Base-by-base conservation (phyloP, 345 rosid species). In the Populus simonii region DNA sequence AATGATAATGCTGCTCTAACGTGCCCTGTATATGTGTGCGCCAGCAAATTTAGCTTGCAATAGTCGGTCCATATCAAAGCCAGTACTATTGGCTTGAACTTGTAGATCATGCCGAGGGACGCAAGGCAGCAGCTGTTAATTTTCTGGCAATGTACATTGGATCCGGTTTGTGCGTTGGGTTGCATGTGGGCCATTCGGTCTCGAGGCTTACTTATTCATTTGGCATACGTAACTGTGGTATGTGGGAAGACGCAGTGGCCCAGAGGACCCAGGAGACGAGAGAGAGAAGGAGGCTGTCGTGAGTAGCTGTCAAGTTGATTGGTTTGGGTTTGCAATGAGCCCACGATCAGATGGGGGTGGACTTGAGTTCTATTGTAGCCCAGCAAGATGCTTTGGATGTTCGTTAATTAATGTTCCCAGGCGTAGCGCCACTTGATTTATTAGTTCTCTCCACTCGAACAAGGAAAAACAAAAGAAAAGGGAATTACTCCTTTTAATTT, bases 1-100 rank as follows among this genome's bases (percentile, higher is more conserved):
- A 63, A 74, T 49, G 25, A 77, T 77, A 25, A 66, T 68, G 49
- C 68, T 41, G 9, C 47, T 65, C 35, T 35, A 18, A 39, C 73
- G 25, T 66, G 69, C 43, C 61, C 70, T 27, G 39, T 38, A n/a
- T 27, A 12, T 66, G 66, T 25, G 8, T 17, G 45, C n/a, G 25
- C 59, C 31, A 23, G 7, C 16, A 35, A 67, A 36, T 29, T 20
- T 31, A 68, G 36, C 45, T 33, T 7, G 16, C 17, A 3, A 41
- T 41, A 41, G 43, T 10, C 5, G 36, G 36, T 33, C 36, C 36
- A 33, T 0, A 33, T 33, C 36, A 33, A 33, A 33, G 36, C 36
- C 5, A 33, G 36, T 5, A 5, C 51, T 45, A 1, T 9, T 57
- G 63, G 29, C 62, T n/a, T 23, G 13, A 23, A 57, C 63, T 3